Evolutionary conservation across 495 filamentous ascomycete species (phyloP), one percentile per base, ranked within the genome.

Genomic region (Durotheca rogersii): DNA sequence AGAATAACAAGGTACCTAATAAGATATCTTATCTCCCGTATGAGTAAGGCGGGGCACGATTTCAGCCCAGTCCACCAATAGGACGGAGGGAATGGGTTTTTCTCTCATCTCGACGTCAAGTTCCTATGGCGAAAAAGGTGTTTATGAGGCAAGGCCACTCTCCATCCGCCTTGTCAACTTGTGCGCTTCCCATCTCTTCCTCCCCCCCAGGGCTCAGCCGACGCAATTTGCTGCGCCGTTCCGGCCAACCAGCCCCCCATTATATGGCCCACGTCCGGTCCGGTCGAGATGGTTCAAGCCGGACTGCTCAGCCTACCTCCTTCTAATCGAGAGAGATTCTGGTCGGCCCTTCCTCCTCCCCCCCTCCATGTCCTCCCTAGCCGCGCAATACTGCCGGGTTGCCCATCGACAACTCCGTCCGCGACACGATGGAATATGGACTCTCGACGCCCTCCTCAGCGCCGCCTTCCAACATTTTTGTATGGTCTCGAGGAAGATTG

Each of bases 401-500:
- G 66, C 72, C 32, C 68, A 67, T 40, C 69, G 60, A 41, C 68
- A 58, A 19, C 41, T 73, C 31, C 29, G 42, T 14, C 51, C 66
- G 3, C 44, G 62, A 15, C 43, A 37, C 32, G 67, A 75, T 34
- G 58, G 65, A 7, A 47, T 76, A 16, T 76, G 75, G 73, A 64
- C 77, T 18, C 65, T 71, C 3, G 77, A 79, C 19, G 57, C 64
- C 35, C 30, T 68, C 4, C 63, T 79, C 2, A 52, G 53, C 5
- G 45, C 62, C 7, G 51, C 61, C 7, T 76, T 75, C 32, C 64
- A 73, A 15, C 66, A 66, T 4, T 78, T 70, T 60, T 69, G 62
- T 31, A 42, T 47, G 17, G 55, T 61, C 2, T 70, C 62, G 4
- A 44, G 51, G 18, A 49, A 37, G 3, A 32, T 45, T 14, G 47